Percentiles rank a stretch among this genome's conserved stretches.
These are phyloP conservation scores for Lentinula sp. DNA, from an alignment of 768 basidiomycete species.

Conservation along the genomic window DNA sequence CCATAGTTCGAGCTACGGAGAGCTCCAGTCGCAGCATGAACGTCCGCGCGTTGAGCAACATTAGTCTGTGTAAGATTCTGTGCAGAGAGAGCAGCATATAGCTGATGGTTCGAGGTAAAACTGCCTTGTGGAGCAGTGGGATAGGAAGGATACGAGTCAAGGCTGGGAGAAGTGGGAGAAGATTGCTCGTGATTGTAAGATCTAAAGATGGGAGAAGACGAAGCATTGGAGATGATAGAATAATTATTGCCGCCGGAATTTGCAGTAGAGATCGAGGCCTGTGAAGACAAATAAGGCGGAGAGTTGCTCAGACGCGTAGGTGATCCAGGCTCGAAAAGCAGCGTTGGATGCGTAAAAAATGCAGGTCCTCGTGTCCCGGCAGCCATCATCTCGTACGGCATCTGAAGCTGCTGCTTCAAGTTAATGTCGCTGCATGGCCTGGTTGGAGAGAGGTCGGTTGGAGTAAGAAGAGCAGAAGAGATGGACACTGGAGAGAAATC, in stretches of 20 bases:
- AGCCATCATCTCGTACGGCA: conserved; percentile 41
- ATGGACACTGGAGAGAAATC: conserved; percentile 73
- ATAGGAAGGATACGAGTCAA: conserved; percentile 7
- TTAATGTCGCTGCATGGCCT: conserved; percentile 40
- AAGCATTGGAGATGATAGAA: conserved; percentile 2
- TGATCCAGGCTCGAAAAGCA: conserved; percentile 31
- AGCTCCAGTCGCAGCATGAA: background rate
- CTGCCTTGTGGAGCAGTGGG: conserved; percentile 4
- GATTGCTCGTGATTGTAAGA: conserved; percentile 15
- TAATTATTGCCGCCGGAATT: background rate
- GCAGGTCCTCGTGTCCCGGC: conserved; percentile 3
- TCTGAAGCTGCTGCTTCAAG: conserved; percentile 30
- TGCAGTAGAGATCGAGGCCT: background rate
- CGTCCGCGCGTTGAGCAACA: background rate
- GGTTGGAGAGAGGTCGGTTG: conserved; percentile 68
- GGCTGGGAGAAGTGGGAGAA: conserved; percentile 9
- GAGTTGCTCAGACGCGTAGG: conserved; percentile 14
- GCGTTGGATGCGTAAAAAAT: conserved; percentile 39
- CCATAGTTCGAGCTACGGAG: background rate
- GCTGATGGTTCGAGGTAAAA: background rate
- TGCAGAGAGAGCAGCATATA: conserved; percentile 3
- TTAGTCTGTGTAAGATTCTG: background rate
- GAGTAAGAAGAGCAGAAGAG: conserved; percentile 65
- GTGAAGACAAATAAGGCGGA: background rate
- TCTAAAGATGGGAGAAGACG: conserved; percentile 11